Base-by-base conservation (phyloP, 2,329 filamentous ascomycete species). In the Paraphoma chrysanthemicola region DNA sequence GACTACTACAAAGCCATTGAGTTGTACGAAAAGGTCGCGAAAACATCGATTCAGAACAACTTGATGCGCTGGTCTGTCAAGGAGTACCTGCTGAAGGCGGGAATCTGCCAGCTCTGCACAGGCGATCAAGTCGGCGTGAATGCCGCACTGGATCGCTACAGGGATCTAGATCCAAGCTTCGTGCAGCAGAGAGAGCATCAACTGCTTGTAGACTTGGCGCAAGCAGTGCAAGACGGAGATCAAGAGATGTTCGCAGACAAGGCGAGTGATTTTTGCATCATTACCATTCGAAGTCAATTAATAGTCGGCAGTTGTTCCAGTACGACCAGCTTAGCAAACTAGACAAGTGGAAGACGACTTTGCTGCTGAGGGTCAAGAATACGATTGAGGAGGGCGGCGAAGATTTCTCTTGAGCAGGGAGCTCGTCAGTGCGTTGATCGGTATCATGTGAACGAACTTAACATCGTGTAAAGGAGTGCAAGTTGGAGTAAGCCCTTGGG, bases 311-410 rank as follows among this genome's bases (percentile, higher is more conserved):
- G 68, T 78, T 96, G 62, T 96, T 90, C 82, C 88, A 94, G 76
- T 98, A 87, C 73, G 93, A 97, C 76, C 91, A 96, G 81, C 84
- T 97, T 80, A 95, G 89, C 80, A 95, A 95, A 83, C 81, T 98
- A 71, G 93, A 97, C 75, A 95, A 94, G 82, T 98, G 94, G 94
- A 97, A 97, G 89, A 97, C 91, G 48, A 91, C 90, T 31, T 81
- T 97, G 55, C 78, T 97, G 61, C 80, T 96, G 71, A 86, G 88
- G 67, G 85, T 97, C 70, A 97, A 97, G 88, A 88, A 89, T 69
- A 83, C 83, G 51, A 96, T 97, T 68, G 90, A 94, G 79, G 84
- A 87, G 72, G 81, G 83, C 62, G 86, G 82, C 41, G 88, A 90
- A 63, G 88, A 90, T 69, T 90, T 90, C 69, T 88, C 88, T 60